Evolutionary conservation across 2,329 filamentous ascomycete species (phyloP).

Genomic region (Cladosporium sp.): DNA sequence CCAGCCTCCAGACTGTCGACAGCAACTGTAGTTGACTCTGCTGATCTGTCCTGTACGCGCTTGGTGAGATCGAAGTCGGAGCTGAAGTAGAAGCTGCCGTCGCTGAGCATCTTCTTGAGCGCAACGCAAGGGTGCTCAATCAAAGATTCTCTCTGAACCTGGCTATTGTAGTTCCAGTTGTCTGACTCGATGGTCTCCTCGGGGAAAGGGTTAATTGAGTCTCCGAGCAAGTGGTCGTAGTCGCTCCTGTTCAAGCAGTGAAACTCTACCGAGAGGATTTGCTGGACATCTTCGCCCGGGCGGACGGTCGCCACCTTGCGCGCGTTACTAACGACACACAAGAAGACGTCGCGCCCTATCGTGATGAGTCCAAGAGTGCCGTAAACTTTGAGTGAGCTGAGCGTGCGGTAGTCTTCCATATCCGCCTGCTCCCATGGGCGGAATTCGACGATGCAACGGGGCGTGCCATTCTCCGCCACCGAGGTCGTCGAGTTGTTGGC

Average conservation of each 20-base stretch:
- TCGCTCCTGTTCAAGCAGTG: conserved; percentile 81
- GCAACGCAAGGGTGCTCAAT: conserved; percentile 86
- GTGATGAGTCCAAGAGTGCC: conserved; percentile 87
- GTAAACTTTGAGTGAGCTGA: conserved; percentile 69
- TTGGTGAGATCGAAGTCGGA: conserved; percentile 97
- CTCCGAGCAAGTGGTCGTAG: conserved; percentile 70
- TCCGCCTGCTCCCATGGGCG: conserved; percentile 59
- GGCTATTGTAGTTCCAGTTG: conserved; percentile 48
- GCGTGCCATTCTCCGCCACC: conserved; percentile 36
- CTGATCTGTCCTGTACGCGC: conserved; percentile 73
- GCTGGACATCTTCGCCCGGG: conserved; percentile 83
- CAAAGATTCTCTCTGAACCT: conserved; percentile 60
- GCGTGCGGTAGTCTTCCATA: conserved; percentile 68
- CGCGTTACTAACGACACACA: conserved; percentile 81
- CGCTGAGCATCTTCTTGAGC: conserved; percentile 83
- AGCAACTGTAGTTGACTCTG: conserved; percentile 62
- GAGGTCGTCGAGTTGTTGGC: conserved; percentile 43
- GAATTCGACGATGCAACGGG: conserved; percentile 86
- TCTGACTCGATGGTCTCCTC: conserved; percentile 51
- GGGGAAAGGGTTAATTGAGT: conserved; percentile 53
- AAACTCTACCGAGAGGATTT: conserved; percentile 83
- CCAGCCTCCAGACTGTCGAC: conserved; percentile 89
- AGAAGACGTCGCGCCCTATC: conserved; percentile 76
- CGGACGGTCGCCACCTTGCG: conserved; percentile 74
- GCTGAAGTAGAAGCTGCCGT: conserved; percentile 96